These are phyloP conservation scores for Barnettozyma botsteinii DNA, from an alignment of 805 yeast species.

Conservation along the genomic window DNA sequence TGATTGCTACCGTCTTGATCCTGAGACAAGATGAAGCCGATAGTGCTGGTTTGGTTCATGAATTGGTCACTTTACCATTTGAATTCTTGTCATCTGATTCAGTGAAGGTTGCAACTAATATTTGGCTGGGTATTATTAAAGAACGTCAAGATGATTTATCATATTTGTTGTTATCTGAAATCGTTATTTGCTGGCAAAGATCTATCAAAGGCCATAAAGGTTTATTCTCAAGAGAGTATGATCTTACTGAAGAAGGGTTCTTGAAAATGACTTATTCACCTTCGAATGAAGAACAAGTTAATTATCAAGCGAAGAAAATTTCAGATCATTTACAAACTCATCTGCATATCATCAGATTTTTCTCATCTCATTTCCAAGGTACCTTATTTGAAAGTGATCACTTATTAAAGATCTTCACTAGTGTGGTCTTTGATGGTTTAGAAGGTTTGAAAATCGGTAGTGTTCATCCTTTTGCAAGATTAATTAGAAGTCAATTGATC, in stretches of 20 bases:
- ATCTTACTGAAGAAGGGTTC: constrained; percentile 54
- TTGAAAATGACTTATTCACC: constrained; percentile 86
- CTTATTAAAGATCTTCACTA: constrained; percentile 60
- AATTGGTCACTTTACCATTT: constrained; percentile 69
- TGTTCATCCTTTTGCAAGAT: constrained; percentile 75
- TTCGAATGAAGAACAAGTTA: constrained; percentile 56
- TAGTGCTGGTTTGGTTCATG: constrained; percentile 36
- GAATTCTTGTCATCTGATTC: constrained; percentile 50
- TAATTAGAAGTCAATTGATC: constrained; percentile 68
- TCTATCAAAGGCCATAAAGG: constrained; percentile 59
- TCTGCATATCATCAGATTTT: constrained; percentile 55
- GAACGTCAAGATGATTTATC: constrained; percentile 55
- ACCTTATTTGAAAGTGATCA: constrained; percentile 67
- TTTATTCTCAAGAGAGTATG: constrained; percentile 51
- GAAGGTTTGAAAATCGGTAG: constrained; percentile 52
- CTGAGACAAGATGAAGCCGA: constrained; percentile 26
- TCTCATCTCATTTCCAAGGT: constrained; percentile 77
- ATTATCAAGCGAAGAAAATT: constrained; percentile 44
- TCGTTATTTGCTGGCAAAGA: constrained; percentile 62
- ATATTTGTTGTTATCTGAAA: constrained; percentile 57
- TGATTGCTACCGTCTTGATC: constrained; percentile 37
- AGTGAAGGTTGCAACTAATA: constrained; percentile 60
- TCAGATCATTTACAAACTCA: constrained; percentile 60
- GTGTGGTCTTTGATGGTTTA: constrained; percentile 53
- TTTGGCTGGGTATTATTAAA: constrained; percentile 76